These are phyloP conservation scores for Phytophthora cactorum DNA, from an alignment of 352 stramenopile species.

Conservation along the genomic window DNA sequence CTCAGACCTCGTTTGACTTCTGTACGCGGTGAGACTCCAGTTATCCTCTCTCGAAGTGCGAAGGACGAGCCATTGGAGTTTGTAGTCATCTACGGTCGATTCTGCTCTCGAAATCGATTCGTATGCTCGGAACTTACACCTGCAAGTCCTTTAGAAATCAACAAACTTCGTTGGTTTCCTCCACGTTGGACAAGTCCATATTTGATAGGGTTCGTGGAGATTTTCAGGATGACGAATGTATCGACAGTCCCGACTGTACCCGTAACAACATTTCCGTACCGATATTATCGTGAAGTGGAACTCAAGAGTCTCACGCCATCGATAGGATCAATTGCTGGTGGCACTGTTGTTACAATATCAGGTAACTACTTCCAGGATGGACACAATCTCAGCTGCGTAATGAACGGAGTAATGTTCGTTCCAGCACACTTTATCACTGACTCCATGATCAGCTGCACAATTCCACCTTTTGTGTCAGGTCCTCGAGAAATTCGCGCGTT, in stretches of 20 bases:
- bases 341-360: constrained; percentile 40
- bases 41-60: constrained; percentile 15
- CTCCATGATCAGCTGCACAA: constrained; percentile 35
- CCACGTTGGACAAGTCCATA: constrained; percentile 22
- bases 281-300: constrained; percentile 40
- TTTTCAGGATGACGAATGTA: constrained; percentile 20
- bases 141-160: background rate
- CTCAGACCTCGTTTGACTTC: constrained; percentile 27
- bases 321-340: constrained; percentile 30
- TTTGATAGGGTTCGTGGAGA: constrained; percentile 31
- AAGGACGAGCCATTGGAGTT: background rate
- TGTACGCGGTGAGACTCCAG: constrained; percentile 19
- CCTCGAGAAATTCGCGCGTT: constrained; percentile 25
- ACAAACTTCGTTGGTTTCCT: constrained; percentile 27
- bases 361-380: constrained; percentile 41
- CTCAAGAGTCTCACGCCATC: constrained; percentile 30
- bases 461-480: constrained; percentile 24
- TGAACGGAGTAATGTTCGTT: constrained; percentile 31
- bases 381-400: constrained; percentile 40
- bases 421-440: constrained; percentile 37
- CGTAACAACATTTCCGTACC: constrained; percentile 31
- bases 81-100: constrained; percentile 24
- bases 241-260: background rate
- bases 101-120: constrained; percentile 23
- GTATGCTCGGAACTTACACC: constrained; percentile 29